Base-by-base conservation (phyloP, 2,329 filamentous ascomycete genomes). In the Colletotrichum tofieldiae region DNA sequence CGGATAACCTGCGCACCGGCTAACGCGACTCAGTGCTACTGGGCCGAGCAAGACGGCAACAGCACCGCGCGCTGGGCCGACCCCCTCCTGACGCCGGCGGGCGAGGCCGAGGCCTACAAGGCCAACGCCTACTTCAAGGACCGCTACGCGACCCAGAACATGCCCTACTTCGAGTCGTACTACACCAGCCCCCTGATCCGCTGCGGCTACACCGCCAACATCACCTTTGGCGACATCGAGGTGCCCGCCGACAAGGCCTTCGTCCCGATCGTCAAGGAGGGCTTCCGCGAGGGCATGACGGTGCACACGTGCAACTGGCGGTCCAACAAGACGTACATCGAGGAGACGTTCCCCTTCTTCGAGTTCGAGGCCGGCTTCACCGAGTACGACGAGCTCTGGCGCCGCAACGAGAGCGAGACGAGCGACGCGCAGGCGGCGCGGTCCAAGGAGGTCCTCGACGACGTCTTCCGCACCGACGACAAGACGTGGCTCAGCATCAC, bases 281-380 rank as follows among this genome's bases (percentile, higher is more conserved):
- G 87, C 45, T 83, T 93, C 74, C 86, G 92, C 39, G 92, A 94
- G 79, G 88, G 88, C 2, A 89, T 93, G 67, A 90, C 87, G 65
- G 88, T 90, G 52, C 92, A 93, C 77, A 93, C 91, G 0, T 94
- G 92, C 78, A 90, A 94, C 80, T 86, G 88, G 39, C 85, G 92
- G 12, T 87, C 86, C 29, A 87, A 81, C 75, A 87, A 85, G 76
- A 84, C 86, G 0, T 85, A 86, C 70, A 90, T 93, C 73, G 80
- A 82, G 20, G 73, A 81, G 3, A 82, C 85, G 5, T 89, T 90
- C 60, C 90, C 90, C 0, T 78, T 75, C 1, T 91, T 87, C 77
- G 76, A 75, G 6, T 88, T 93, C 60, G 92, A 93, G 79, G 78
- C 81, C 1, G 89, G 88, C 0, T 93, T 94, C 76, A 78, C 84